Evolutionary conservation across 441 rosid genomes (phyloP).

Genomic region (Erysimum cheiri): DNA sequence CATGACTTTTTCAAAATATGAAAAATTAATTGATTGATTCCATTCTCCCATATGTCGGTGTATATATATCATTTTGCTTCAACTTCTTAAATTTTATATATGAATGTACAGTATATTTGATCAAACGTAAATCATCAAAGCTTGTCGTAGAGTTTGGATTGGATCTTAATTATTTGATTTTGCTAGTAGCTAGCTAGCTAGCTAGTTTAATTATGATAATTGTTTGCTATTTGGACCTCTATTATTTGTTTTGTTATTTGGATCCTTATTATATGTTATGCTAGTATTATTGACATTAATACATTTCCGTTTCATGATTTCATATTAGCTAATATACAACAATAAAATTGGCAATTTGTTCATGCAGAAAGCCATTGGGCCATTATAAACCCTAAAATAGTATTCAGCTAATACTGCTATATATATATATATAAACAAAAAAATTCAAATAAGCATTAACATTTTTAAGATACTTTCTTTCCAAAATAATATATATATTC

Average conservation of each 20-base stretch:
- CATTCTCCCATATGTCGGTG: constrained; percentile 33
- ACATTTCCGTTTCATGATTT: constrained; percentile 3
- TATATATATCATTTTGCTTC: background rate
- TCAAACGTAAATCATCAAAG: constrained; percentile 12
- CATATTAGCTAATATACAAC: constrained; percentile 3
- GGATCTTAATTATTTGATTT: constrained; percentile 32
- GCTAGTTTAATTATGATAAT: background rate
- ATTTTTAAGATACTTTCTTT: no score
- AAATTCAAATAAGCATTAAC: constrained; percentile 8
- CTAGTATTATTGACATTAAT: constrained; percentile 31
- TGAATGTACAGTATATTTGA: constrained; percentile 10
- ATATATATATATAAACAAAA: background rate
- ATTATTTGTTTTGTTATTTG: constrained; percentile 1
- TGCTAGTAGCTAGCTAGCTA: constrained; percentile 35
- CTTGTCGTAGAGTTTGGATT: constrained; percentile 20
- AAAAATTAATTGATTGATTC: constrained; percentile 1
- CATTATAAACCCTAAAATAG: constrained; percentile 24
- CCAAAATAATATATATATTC: no score
- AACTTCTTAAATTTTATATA: background rate
- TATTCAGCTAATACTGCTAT: background rate
- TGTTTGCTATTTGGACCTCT: constrained; percentile 17
- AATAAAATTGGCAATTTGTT: background rate
- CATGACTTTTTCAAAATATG: background rate
- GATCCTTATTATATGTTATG: constrained; percentile 1
- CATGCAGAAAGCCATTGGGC: constrained; percentile 28